A percentile compares a stretch with the other conserved stretches of the same genome.
These are phyloP conservation scores for Coniochaeta ligniaria DNA, from an alignment of 2,329 filamentous ascomycete species.

Conservation along the genomic window DNA sequence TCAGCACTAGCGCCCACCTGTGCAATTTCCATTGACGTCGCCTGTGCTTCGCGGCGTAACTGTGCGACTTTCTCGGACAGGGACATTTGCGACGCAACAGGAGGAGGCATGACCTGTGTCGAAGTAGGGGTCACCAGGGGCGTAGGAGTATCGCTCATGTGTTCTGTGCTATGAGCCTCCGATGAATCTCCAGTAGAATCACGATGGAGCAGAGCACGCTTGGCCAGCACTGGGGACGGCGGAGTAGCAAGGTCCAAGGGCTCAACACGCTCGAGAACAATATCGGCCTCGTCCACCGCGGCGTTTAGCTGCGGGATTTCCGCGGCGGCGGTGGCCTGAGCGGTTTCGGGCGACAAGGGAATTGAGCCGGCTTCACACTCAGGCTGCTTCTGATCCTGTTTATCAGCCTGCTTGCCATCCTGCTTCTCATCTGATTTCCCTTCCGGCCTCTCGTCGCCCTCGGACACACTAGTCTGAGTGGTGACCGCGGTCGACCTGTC, in stretches of 20 bases:
- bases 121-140: conserved; percentile 11
- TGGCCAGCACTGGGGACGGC: conserved; percentile 19
- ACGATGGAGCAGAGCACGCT: conserved; percentile 5
- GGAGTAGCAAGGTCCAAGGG: conserved; percentile 41
- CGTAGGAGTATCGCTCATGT: conserved; percentile 8
- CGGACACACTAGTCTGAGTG: conserved; percentile 14
- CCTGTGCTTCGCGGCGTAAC: conserved; percentile 41
- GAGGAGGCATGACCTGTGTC: conserved; percentile 3
- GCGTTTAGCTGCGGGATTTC: conserved; percentile 11
- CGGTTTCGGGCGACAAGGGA: neutral
- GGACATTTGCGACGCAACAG: conserved; percentile 11
- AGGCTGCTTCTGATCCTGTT: neutral
- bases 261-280: conserved; percentile 37
- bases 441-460: conserved; percentile 14
- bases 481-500: conserved; percentile 37
- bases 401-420: conserved; percentile 3
- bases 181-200: conserved; percentile 1
- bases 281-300: conserved; percentile 6
- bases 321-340: neutral
- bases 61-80: conserved; percentile 43
- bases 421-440: conserved; percentile 10
- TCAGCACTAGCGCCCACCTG: neutral
- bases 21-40: conserved; percentile 10
- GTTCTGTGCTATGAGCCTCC: neutral
- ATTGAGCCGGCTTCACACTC: neutral